Evolutionary conservation across 345 rosid genomes (phyloP).

Genomic region (Eucalyptus marginata): DNA sequence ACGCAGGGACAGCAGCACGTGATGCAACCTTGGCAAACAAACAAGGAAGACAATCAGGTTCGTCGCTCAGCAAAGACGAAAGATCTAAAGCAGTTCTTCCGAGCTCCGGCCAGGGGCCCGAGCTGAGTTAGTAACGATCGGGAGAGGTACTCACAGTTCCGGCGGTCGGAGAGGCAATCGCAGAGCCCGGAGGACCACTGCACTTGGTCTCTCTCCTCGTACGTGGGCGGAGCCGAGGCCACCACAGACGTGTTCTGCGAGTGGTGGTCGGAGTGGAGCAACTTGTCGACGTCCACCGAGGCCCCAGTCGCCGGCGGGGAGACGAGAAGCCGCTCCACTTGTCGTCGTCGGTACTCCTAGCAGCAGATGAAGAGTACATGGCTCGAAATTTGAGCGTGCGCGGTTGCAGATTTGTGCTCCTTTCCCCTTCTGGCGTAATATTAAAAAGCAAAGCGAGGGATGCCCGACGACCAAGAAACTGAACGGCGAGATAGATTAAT

Average conservation of each 20-base stretch:
- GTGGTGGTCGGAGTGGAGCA: not conserved
- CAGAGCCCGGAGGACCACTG: conserved; percentile 29
- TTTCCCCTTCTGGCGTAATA: not conserved
- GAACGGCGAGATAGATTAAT: not conserved
- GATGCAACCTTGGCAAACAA: conserved; percentile 14
- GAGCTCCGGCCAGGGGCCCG: too few species aligned
- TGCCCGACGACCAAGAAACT: not conserved
- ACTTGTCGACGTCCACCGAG: not conserved
- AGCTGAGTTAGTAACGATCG: not conserved
- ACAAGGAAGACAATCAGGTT: not conserved
- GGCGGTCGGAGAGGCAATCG: conserved; percentile 17
- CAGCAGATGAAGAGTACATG: not conserved
- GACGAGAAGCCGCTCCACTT: not conserved
- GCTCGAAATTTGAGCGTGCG: not conserved
- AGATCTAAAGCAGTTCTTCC: not conserved
- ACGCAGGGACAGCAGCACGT: conserved; percentile 30
- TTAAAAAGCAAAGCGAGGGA: not conserved
- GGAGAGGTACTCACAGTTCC: conserved; percentile 11
- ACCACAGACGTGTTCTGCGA: not conserved
- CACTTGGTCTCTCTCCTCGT: not conserved
- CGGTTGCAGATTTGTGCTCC: not conserved
- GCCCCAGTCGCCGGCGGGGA: conserved; percentile 2
- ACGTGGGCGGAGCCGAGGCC: not conserved
- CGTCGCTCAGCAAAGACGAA: not conserved
- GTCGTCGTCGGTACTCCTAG: not conserved